Evolutionary conservation across 805 yeast species (phyloP), one percentile per base, ranked within the genome.

Genomic region (Cephaloascus fragrans): DNA sequence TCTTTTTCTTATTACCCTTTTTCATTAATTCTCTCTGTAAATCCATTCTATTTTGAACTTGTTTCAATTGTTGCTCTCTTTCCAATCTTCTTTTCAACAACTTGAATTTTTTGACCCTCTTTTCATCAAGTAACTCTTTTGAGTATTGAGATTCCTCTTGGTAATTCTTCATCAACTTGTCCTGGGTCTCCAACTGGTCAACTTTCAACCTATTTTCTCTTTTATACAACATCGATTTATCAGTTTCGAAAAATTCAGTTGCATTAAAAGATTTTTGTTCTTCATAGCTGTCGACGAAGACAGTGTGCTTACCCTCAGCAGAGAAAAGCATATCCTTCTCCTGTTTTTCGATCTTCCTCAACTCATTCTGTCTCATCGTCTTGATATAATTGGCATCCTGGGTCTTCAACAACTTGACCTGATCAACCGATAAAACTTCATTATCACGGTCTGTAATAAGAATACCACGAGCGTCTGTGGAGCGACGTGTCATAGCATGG

Each of bases 321-420:
- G 67, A 62, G 50, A 79, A 77, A 29, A 63, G 61, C 41, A 78
- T 51, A 12, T 59, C 62, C 19, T 71, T 60, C 50, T 72, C 62
- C 40, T 75, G 68, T 53, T 74, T 79, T 36, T 73, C 77, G 26
- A 87, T 73, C 55, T 83, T 78, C 29, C 67, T 69, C 44, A 69
- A 47, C 56, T 90, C 96, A 44, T 77, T 73, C 43, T 76, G 74
- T 48, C 89, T 69, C 57, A 86, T 59, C 5, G 94, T 83, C 44
- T 85, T 76, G 39, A 93, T 71, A 57, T 93, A 93, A 42, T 84
- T 86, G 18, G 81, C 71, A 61, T 93, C 98, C 61, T 93, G 98
- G 0, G 96, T 80, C 60, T 90, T 90, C 46, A 89, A 62, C 35
- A 93, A 67, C 53, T 84, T 77, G 37, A 83, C 83, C 51, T 90